Percentiles rank a stretch among this genome's conserved stretches.
phyloP scores from a whole-genome alignment of 805 yeast species.

The Torulaspora franciscae region DNA sequence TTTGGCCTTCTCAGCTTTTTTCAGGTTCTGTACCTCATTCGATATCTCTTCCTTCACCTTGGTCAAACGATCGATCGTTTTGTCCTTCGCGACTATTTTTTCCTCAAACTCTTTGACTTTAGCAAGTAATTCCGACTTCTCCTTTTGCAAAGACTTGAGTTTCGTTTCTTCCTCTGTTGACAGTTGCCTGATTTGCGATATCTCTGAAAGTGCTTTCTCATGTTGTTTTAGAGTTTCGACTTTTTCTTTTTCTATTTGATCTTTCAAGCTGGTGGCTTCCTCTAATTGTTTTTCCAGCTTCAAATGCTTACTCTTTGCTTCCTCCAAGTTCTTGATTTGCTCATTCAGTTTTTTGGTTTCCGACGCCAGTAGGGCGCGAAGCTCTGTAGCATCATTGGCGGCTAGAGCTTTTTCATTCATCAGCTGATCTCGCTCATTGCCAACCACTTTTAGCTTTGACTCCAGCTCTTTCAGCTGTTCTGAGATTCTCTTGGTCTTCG shows the following conservation, averaged over 20 bases:
- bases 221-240: constrained; percentile 24
- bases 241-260: constrained; percentile 29
- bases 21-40: constrained; percentile 14
- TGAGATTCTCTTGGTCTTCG: constrained; percentile 52
- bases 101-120: constrained; percentile 51
- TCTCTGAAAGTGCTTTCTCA: constrained; percentile 21
- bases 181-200: constrained; percentile 21
- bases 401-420: constrained; percentile 28
- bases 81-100: constrained; percentile 47
- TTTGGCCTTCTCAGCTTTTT: constrained; percentile 22
- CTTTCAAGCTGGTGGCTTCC: constrained; percentile 18
- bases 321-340: constrained; percentile 43
- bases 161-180: constrained; percentile 44
- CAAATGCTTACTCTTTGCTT: constrained; percentile 41
- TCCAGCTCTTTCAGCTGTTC: constrained; percentile 53
- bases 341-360: constrained; percentile 43
- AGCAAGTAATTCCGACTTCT: constrained; percentile 47
- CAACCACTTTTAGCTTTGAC: constrained; percentile 39
- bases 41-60: constrained; percentile 16
- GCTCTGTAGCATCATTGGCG: constrained; percentile 29
- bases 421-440: constrained; percentile 30
- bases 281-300: constrained; percentile 28
- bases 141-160: constrained; percentile 41
- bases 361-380: constrained; percentile 35
- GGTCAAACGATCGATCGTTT: constrained; percentile 40